Evolutionary conservation across 306 rosid species (phyloP).

Genomic region (Corylus avellana): DNA sequence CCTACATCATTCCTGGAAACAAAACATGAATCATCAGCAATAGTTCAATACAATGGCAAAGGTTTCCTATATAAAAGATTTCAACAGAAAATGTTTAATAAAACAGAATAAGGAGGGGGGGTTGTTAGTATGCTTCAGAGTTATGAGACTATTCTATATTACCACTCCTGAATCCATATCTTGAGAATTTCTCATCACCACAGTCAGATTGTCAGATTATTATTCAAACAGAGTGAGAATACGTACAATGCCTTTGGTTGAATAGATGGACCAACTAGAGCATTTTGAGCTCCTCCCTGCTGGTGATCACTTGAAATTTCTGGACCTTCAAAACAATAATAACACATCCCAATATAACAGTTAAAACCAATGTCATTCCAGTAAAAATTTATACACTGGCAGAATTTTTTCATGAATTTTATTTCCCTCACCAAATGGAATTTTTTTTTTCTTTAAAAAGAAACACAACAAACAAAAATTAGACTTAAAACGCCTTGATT

Average conservation of each 20-base stretch:
- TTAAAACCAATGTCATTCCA: not conserved
- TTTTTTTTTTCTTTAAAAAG: not conserved
- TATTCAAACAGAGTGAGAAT: not conserved
- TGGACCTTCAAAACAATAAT: constrained; percentile 44
- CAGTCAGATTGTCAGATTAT: not conserved
- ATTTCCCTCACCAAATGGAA: too few species aligned
- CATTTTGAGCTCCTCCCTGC: constrained; percentile 59
- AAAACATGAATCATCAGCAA: constrained; percentile 24
- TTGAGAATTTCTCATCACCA: not conserved
- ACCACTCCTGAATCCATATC: not conserved
- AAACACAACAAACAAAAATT: not conserved
- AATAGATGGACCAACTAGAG: constrained; percentile 83
- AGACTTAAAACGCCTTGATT: not conserved
- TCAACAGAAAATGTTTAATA: not conserved
- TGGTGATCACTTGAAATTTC: constrained; percentile 56
- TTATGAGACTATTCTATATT: not conserved
- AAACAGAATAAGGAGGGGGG: not conserved
- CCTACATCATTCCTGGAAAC: constrained; percentile 66
- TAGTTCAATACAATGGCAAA: constrained; percentile 25
- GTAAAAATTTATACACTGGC: not conserved
- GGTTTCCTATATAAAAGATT: not conserved
- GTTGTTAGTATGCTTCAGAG: too few species aligned
- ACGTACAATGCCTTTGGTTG: constrained; percentile 66
- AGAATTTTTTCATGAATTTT: not conserved
- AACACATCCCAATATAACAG: not conserved